Evolutionary conservation across 2,329 filamentous ascomycete species (phyloP).

Genomic region (Paracoccidioides lutzii): DNA sequence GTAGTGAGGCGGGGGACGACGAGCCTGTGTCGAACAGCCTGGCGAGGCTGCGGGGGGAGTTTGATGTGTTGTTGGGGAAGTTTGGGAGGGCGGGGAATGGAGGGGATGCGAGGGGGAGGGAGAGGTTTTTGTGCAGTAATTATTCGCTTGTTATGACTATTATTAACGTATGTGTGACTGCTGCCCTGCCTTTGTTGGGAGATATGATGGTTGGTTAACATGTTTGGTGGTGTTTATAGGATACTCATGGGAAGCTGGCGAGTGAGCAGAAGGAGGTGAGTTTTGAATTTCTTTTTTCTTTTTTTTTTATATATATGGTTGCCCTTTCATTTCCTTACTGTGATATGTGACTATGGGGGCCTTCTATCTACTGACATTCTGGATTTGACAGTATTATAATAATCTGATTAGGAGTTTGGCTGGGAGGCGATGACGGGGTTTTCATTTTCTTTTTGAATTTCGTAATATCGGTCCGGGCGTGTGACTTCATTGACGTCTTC

Average conservation of each 20-base stretch:
- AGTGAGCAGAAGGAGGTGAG: not conserved
- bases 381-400: not conserved
- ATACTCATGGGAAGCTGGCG: constrained; percentile 17
- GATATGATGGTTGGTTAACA: too few relatives aligned
- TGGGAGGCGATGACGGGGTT: not conserved
- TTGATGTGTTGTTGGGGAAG: constrained; percentile 69
- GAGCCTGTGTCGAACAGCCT: constrained; percentile 81
- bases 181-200: too few relatives aligned
- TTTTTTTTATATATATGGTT: not conserved
- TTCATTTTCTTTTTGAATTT: not conserved
- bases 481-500: not conserved
- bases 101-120: constrained; percentile 62
- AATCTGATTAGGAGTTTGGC: not conserved
- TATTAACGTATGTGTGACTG: too few relatives aligned
- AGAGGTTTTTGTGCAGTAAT: constrained; percentile 89
- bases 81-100: constrained; percentile 44
- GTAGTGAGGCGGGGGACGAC: constrained; percentile 82
- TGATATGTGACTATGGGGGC: not conserved
- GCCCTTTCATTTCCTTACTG: too few relatives aligned
- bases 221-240: too few relatives aligned
- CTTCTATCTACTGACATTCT: not conserved
- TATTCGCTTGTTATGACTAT: constrained; percentile 92
- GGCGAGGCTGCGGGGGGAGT: constrained; percentile 61
- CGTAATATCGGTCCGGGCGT: too few relatives aligned
- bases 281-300: too few relatives aligned